A percentile compares a stretch with the other conserved stretches of the same genome.
phyloP scores from a whole-genome alignment of 176 grass and related monocot species.

The Alloteropsis semialata region DNA sequence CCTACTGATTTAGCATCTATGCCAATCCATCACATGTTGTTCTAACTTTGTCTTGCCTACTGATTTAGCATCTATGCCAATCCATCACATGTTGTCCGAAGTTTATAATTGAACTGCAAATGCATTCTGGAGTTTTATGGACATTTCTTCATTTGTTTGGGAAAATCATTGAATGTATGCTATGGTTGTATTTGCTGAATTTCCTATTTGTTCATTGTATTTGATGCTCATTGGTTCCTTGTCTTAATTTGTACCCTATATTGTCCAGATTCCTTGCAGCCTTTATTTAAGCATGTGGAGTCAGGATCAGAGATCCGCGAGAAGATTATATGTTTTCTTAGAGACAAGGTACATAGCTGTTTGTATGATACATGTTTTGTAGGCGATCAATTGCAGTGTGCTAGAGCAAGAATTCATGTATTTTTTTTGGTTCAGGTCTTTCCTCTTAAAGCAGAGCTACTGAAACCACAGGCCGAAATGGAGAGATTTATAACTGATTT shows the following conservation, averaged over 20 bases:
- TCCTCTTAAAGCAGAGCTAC: conserved; percentile 86
- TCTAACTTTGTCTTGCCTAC: too few relatives aligned
- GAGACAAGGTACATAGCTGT: conserved; percentile 78
- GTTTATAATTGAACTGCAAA: neutral
- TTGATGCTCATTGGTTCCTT: neutral
- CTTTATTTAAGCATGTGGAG: conserved; percentile 98
- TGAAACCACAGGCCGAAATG: conserved; percentile 93
- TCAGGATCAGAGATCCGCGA: conserved; percentile 89
- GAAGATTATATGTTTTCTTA: conserved; percentile 94
- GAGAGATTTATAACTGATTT: conserved; percentile 97
- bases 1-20: conserved; percentile 6
- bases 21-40: neutral
- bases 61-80: neutral
- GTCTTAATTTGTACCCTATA: conserved; percentile 20
- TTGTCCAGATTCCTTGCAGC: conserved; percentile 79
- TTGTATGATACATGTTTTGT: neutral
- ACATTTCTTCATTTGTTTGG: conserved; percentile 6
- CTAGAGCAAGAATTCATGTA: neutral
- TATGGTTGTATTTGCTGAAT: neutral
- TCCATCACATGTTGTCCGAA: neutral
- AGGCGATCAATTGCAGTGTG: neutral
- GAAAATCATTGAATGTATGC: neutral
- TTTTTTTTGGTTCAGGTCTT: conserved; percentile 60
- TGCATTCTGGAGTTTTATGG: neutral
- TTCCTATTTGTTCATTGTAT: neutral